phyloP scores from a whole-genome alignment of 306 rosid species.

The Cucumis cinereus region DNA sequence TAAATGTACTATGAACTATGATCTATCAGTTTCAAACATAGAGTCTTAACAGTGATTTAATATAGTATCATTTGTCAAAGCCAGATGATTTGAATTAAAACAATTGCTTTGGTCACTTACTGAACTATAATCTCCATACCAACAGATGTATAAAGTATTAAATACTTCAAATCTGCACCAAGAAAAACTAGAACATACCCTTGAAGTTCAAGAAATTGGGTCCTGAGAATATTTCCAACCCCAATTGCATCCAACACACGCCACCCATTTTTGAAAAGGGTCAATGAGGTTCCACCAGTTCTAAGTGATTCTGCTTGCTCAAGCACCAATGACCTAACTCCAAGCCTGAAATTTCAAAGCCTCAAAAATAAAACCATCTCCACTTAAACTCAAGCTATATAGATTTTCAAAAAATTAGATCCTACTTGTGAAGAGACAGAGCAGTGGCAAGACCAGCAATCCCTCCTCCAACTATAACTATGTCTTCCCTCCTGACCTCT shows the following conservation, averaged over 20 bases:
- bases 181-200: conserved; percentile 30
- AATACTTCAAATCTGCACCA: too few species aligned
- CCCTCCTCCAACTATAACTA: conserved; percentile 62
- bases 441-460: conserved; percentile 76
- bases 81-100: background rate
- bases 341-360: conserved; percentile 38
- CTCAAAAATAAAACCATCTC: background rate
- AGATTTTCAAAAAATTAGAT: background rate
- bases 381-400: background rate
- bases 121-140: too few species aligned
- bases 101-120: background rate
- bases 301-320: conserved; percentile 55
- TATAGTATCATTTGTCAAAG: background rate
- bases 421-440: conserved; percentile 57
- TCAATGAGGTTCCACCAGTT: conserved; percentile 73
- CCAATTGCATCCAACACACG: conserved; percentile 78
- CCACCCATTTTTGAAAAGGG: conserved; percentile 91
- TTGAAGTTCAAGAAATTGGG: conserved; percentile 64
- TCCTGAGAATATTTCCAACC: conserved; percentile 61
- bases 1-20: background rate
- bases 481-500: conserved; percentile 28
- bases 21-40: background rate
- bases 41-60: background rate
- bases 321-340: conserved; percentile 47
- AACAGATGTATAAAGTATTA: too few species aligned